Conservation (phyloP, 345 rosid genomes). For the Euphorbia pulcherrima region DNA sequence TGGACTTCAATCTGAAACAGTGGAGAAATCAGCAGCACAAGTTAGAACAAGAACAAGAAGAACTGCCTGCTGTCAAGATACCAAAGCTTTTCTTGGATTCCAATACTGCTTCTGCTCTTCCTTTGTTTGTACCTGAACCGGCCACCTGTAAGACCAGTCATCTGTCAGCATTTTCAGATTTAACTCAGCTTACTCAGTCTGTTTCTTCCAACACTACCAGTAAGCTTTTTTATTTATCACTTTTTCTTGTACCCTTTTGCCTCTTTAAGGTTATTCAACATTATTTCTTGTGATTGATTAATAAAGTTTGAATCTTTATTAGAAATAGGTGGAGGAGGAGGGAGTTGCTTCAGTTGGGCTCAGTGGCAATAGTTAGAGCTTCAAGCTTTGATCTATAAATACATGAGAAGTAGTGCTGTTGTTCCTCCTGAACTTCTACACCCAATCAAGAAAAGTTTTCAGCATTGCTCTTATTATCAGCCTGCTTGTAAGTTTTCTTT, state of each 20-base stretch:
- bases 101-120: slow-evolving; percentile 54
- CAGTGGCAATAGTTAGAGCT: slow-evolving; percentile 96
- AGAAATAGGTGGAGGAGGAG: slow-evolving; percentile 49
- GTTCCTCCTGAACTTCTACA: slow-evolving; percentile 88
- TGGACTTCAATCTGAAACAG: slow-evolving; percentile 94
- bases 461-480: slow-evolving; percentile 52
- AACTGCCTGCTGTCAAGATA: slow-evolving; percentile 54
- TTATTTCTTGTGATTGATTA: no score
- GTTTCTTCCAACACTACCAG: slow-evolving; percentile 32
- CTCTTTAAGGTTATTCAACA: no score
- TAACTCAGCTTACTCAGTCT: slow-evolving; percentile 14
- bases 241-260: slow-evolving; percentile 9
- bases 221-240: slow-evolving; percentile 24
- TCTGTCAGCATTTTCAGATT: slow-evolving; percentile 54
- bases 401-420: slow-evolving; percentile 80
- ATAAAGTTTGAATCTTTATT: slow-evolving; percentile 4
- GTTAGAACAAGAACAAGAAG: slow-evolving; percentile 41
- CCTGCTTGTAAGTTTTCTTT: slow-evolving; percentile 60
- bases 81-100: slow-evolving; percentile 61
- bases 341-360: slow-evolving; percentile 64
- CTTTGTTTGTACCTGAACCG: slow-evolving; percentile 63
- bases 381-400: slow-evolving; percentile 90
- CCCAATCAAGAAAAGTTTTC: slow-evolving; percentile 77
- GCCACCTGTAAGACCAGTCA: slow-evolving; percentile 42
- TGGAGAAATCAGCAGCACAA: slow-evolving; percentile 67